Conservation (phyloP, 1,139 yeast species). For the Geotrichum citri-aurantii region DNA sequence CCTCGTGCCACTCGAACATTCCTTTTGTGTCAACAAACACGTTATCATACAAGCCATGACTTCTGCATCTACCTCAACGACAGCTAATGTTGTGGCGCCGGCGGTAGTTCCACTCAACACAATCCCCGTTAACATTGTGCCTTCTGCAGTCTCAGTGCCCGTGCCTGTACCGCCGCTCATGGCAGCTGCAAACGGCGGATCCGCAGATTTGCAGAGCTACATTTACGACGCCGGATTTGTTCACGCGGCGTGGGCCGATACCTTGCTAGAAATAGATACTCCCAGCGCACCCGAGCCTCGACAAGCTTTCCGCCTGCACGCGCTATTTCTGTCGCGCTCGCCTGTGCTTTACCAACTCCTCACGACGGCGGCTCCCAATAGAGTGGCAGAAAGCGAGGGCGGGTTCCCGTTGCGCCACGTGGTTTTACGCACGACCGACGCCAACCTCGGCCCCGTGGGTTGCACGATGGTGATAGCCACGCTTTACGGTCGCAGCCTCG, state of each 20-base stretch:
- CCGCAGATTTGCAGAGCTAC: conserved; percentile 18
- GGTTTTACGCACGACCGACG: conserved; percentile 49
- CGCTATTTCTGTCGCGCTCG: conserved; percentile 34
- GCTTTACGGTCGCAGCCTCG: conserved; percentile 33
- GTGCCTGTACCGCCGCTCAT: not conserved
- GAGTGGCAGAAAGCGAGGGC: conserved; percentile 6
- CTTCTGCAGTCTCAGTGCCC: not conserved
- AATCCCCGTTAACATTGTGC: not conserved
- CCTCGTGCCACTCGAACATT: not conserved
- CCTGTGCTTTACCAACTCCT: conserved; percentile 32
- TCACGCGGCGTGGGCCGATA: conserved; percentile 38
- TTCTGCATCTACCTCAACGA: not conserved
- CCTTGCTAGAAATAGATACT: conserved; percentile 28
- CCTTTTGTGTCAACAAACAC: not conserved
- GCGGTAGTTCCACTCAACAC: not conserved
- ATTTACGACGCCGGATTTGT: conserved; percentile 35
- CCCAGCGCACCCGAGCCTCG: conserved; percentile 19
- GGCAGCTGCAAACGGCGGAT: not conserved
- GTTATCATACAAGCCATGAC: not conserved
- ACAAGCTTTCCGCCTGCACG: conserved; percentile 33
- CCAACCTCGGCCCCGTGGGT: conserved; percentile 41
- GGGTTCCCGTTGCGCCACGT: conserved; percentile 42
- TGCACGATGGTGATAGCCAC: conserved; percentile 35
- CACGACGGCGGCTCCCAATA: conserved; percentile 19
- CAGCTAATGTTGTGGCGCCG: not conserved